Conservation (phyloP, 140 eudicot genomes). For the Anethum foeniculum region DNA sequence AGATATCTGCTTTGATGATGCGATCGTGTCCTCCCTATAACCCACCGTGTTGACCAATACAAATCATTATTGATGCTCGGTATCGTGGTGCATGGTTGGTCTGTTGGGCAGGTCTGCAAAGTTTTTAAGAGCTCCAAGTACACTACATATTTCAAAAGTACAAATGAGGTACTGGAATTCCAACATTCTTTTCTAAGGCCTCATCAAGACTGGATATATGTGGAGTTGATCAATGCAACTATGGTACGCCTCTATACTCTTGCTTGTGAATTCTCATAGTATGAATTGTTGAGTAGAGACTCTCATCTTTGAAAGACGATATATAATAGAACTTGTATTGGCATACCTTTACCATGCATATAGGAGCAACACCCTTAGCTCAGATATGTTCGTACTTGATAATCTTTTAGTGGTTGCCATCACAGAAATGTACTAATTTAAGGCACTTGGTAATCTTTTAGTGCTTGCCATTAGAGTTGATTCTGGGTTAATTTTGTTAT, state of each 20-base stretch:
- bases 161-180: conserved; percentile 39
- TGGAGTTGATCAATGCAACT: conserved; percentile 30
- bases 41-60: conserved; percentile 23
- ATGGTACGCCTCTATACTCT: conserved; percentile 18
- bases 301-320: neutral
- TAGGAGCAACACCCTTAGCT: neutral
- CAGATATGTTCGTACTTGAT: neutral
- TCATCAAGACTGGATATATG: conserved; percentile 45
- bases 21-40: conserved; percentile 56
- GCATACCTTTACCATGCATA: neutral
- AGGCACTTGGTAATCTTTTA: too few species aligned
- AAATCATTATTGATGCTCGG: conserved; percentile 60
- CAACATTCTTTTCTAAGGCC: conserved; percentile 47
- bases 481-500: too few species aligned
- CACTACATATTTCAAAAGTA: conserved; percentile 30
- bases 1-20: conserved; percentile 38
- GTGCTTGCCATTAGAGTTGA: too few species aligned
- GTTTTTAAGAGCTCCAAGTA: conserved; percentile 31
- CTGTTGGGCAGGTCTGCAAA: conserved; percentile 43
- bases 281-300: neutral
- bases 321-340: neutral
- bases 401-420: too few species aligned
- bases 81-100: conserved; percentile 60
- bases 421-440: too few species aligned
- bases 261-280: conserved; percentile 3